Percentiles rank a stretch among this genome's conserved stretches.
These are phyloP conservation scores for Oryza meridionalis DNA, from an alignment of 176 grass and related monocot genomes.

Conservation along the genomic window DNA sequence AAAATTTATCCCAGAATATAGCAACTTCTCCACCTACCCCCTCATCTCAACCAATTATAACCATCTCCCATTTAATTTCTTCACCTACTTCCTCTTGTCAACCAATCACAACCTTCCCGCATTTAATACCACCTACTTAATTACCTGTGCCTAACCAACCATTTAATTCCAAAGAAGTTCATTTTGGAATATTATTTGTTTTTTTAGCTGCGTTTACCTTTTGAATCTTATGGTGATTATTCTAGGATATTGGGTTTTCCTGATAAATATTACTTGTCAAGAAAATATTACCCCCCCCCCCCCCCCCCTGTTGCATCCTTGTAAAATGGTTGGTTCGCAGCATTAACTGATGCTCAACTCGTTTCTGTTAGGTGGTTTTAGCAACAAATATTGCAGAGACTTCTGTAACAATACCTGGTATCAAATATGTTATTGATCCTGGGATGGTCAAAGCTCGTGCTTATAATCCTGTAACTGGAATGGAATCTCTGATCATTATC, in stretches of 20 bases:
- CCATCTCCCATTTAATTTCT: too few species aligned
- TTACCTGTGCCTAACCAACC: too few species aligned
- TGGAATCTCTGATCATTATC: constrained; percentile 90
- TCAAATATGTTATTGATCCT: constrained; percentile 97
- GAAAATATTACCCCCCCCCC: background rate
- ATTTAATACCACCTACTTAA: too few species aligned
- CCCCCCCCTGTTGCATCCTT: background rate
- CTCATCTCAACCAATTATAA: too few species aligned
- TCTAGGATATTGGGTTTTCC: background rate
- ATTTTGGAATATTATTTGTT: background rate
- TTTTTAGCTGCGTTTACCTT: background rate
- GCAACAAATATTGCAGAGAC: constrained; percentile 99
- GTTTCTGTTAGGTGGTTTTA: constrained; percentile 69
- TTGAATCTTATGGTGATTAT: background rate
- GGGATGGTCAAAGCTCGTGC: constrained; percentile 95
- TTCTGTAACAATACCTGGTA: constrained; percentile 95
- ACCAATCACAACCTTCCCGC: too few species aligned
- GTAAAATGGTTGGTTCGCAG: constrained; percentile 7
- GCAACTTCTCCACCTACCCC: too few species aligned
- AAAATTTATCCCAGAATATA: too few species aligned
- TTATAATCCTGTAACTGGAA: constrained; percentile 95
- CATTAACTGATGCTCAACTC: constrained; percentile 35
- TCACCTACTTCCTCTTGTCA: too few species aligned
- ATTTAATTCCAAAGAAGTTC: too few species aligned
- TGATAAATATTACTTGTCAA: background rate